These are phyloP conservation scores for Daedaleopsis sinensis DNA, from an alignment of 768 basidiomycete species.

Conservation along the genomic window DNA sequence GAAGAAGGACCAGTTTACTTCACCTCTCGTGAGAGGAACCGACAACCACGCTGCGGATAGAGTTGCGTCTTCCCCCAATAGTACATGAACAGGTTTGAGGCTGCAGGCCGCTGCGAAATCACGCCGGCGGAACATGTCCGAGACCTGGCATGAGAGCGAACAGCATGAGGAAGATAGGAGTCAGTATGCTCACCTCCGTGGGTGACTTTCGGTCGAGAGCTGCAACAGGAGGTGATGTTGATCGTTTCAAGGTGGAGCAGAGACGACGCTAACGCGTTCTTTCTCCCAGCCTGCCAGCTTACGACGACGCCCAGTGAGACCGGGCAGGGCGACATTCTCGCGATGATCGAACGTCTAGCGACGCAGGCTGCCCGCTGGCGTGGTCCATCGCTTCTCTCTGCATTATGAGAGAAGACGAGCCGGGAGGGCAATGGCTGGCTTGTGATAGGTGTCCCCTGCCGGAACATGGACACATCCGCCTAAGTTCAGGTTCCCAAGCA, in stretches of 20 bases:
- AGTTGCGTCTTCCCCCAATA: constrained; percentile 15
- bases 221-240: background rate
- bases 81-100: constrained; percentile 3
- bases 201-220: background rate
- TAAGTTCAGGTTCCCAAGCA: too few relatives aligned
- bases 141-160: constrained; percentile 8
- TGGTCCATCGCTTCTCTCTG: background rate
- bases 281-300: background rate
- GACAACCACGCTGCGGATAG: constrained; percentile 12
- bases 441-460: background rate
- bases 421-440: background rate
- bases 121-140: constrained; percentile 16
- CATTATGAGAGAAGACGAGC: background rate
- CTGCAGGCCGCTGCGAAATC: background rate
- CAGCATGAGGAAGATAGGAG: background rate
- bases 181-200: background rate
- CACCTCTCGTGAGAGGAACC: constrained; percentile 9
- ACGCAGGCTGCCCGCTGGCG: background rate
- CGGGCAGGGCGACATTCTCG: constrained; percentile 4
- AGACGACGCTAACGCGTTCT: background rate
- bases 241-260: constrained; percentile 1
- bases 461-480: too few relatives aligned
- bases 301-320: background rate
- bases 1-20: background rate
- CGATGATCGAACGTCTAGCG: constrained; percentile 11